phyloP scores from a whole-genome alignment of 2,329 filamentous ascomycete genomes.

The Cercospora sp. region DNA sequence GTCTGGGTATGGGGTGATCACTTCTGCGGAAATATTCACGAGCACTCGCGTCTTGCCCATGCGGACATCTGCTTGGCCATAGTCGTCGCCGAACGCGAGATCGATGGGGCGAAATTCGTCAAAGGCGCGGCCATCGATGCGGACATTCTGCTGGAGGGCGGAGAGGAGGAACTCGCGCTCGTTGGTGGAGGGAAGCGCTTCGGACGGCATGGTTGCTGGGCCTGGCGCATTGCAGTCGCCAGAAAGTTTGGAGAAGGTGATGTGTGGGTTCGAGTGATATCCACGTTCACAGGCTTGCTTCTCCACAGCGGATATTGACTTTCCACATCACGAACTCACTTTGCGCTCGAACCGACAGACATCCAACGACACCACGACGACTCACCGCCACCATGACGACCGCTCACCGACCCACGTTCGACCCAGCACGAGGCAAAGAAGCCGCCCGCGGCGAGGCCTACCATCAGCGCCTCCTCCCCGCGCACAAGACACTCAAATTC shows the following conservation, averaged over 20 bases:
- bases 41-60: conserved; percentile 90
- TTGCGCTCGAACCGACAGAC: background rate
- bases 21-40: conserved; percentile 82
- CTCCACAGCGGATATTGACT: conserved; percentile 8
- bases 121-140: conserved; percentile 78
- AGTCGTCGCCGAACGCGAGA: conserved; percentile 83
- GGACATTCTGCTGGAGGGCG: conserved; percentile 76
- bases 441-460: conserved; percentile 90
- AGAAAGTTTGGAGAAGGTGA: conserved; percentile 5
- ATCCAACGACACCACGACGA: conserved; percentile 1
- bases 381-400: conserved; percentile 46
- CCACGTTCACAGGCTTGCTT: background rate
- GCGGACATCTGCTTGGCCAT: conserved; percentile 83
- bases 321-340: background rate
- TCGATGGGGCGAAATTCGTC: conserved; percentile 78
- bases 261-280: background rate
- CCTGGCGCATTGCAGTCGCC: background rate
- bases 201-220: conserved; percentile 72
- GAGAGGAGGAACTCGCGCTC: conserved; percentile 84
- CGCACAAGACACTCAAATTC: conserved; percentile 89
- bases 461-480: conserved; percentile 91
- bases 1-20: conserved; percentile 80
- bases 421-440: conserved; percentile 93
- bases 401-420: conserved; percentile 87
- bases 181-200: conserved; percentile 85